Conservation (phyloP, 164 flowering plant genomes). For the Chimonanthus praecox region DNA sequence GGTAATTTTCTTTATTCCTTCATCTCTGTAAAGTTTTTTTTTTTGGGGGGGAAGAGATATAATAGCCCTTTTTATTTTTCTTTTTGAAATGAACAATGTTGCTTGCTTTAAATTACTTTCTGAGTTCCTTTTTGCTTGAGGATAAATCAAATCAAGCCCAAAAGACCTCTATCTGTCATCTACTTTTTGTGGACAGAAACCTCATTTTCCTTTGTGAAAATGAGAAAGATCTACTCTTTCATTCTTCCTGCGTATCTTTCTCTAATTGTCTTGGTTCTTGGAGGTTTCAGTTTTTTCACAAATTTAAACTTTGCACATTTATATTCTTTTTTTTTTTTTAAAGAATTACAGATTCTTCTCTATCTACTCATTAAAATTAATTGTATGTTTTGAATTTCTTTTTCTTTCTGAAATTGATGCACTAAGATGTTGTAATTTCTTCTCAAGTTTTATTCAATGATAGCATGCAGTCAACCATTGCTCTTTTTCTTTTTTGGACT, state of each 20-base stretch:
- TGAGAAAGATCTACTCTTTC: no score
- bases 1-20: slow-evolving; percentile 30
- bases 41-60: background rate
- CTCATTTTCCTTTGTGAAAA: no score
- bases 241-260: no score
- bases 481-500: background rate
- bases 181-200: no score
- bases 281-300: no score
- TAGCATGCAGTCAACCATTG: background rate
- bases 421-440: background rate
- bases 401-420: background rate
- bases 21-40: background rate
- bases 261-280: no score
- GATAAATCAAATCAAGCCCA: background rate
- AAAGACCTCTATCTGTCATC: no score
- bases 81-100: background rate
- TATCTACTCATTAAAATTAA: no score
- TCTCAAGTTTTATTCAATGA: background rate
- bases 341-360: no score
- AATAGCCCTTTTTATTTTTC: background rate
- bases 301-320: no score
- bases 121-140: background rate
- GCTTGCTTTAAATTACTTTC: background rate
- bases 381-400: no score
- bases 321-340: no score